Evolutionary conservation across 2,329 filamentous ascomycete species (phyloP).

Genomic region (Aspergillus bombycis): DNA sequence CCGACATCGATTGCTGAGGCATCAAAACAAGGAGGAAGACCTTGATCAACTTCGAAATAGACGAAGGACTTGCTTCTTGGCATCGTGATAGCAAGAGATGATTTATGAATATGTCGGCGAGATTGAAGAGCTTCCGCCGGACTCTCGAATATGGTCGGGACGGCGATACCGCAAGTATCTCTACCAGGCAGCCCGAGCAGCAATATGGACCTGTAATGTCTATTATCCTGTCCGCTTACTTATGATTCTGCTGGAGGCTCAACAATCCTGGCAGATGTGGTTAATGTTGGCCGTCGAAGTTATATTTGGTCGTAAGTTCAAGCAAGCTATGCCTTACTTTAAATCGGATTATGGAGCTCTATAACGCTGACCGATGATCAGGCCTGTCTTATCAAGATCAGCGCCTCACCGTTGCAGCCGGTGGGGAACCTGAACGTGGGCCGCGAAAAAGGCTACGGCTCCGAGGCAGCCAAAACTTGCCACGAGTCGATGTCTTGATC

Average conservation of each 20-base stretch:
- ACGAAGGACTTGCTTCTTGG: neutral
- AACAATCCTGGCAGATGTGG: slow-evolving; percentile 31
- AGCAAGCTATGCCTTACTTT: neutral
- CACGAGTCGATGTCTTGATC: slow-evolving; percentile 58
- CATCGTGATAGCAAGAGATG: slow-evolving; percentile 5
- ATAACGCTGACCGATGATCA: slow-evolving; percentile 8
- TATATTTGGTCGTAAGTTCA: slow-evolving; percentile 28
- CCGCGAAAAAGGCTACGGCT: slow-evolving; percentile 28
- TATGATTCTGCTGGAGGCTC: slow-evolving; percentile 9
- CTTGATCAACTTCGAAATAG: too few relatives aligned
- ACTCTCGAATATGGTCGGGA: slow-evolving; percentile 18
- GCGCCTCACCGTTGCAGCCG: slow-evolving; percentile 25
- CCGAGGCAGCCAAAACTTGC: slow-evolving; percentile 49
- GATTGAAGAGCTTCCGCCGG: slow-evolving; percentile 27
- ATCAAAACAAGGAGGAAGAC: neutral
- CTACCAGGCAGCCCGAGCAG: slow-evolving; percentile 18
- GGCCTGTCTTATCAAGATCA: slow-evolving; percentile 29
- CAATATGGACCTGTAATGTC: slow-evolving; percentile 21
- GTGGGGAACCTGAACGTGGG: slow-evolving; percentile 7
- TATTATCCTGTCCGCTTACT: slow-evolving; percentile 27
- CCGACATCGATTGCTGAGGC: neutral
- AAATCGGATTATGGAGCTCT: neutral
- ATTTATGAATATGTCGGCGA: slow-evolving; percentile 14
- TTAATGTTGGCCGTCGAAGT: slow-evolving; percentile 30
- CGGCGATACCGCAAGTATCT: slow-evolving; percentile 23